Evolutionary conservation across 495 filamentous ascomycete species (phyloP).

Genomic region (Aspergillus sparsus): DNA sequence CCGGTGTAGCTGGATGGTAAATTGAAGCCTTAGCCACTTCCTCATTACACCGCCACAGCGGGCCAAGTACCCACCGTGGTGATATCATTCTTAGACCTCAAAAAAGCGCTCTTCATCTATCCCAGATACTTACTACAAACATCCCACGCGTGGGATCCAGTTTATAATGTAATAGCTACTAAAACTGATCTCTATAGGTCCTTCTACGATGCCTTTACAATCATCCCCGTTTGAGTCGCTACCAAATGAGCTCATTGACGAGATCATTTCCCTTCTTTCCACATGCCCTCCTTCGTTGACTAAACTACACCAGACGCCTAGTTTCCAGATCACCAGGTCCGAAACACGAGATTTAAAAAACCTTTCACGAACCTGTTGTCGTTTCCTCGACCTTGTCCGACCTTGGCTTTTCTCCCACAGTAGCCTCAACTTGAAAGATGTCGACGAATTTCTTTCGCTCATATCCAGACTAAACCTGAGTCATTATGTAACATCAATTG

Average conservation of each 20-base stretch:
- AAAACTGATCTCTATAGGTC: conserved; percentile 3
- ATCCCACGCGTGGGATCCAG: background rate
- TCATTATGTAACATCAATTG: conserved; percentile 37
- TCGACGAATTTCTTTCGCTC: conserved; percentile 33
- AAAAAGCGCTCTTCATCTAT: background rate
- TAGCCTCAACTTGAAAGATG: conserved; percentile 32
- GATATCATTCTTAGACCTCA: background rate
- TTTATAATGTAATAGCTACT: conserved; percentile 2
- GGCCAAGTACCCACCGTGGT: background rate
- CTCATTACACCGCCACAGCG: no score
- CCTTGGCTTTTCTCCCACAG: conserved; percentile 40
- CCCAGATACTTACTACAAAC: background rate
- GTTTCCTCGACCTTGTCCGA: conserved; percentile 32
- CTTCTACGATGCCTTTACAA: conserved; percentile 26
- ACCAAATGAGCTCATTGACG: conserved; percentile 46
- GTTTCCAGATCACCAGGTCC: conserved; percentile 25
- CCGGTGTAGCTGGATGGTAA: no score
- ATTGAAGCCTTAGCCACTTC: no score
- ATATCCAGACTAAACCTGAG: conserved; percentile 26
- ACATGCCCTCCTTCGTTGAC: conserved; percentile 32
- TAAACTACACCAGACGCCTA: conserved; percentile 31
- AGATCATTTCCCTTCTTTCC: conserved; percentile 36
- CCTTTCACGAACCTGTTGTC: conserved; percentile 31
- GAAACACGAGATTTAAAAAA: conserved; percentile 35
- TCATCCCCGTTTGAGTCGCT: conserved; percentile 26